Base-by-base conservation (phyloP, 768 basidiomycete species). In the Lactarius sp. region DNA sequence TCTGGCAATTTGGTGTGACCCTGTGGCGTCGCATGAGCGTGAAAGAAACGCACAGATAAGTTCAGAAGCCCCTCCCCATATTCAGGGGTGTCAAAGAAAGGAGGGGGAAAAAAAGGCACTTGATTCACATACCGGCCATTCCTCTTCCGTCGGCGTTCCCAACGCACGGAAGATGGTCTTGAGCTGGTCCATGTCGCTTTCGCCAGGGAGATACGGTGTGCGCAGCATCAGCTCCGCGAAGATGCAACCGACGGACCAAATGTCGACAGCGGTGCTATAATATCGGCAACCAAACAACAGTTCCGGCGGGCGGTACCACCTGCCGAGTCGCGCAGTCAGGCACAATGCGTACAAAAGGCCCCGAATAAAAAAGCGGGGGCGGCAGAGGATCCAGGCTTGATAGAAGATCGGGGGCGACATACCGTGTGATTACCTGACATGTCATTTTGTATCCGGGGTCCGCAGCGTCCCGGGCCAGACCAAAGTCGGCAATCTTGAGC, bases 281-380 rank as follows among this genome's bases (percentile, higher is more conserved):
- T 92, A 90, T 31, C 95, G 81, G 59, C 90, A 83, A 42, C 94
- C 95, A 67, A 92, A 96, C 6, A 99, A 79, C 10, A 99, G 82
- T 73, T 99, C 96, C 16, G 97, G 95, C 4, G 96, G 93, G 3
- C 97, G 90, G 72, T 99, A 99, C 97, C 97, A 99, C 68, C 96
- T 96, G 61, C 6, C 27, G n/a, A 16, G n/a, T 3, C 10, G 1
- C 34, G 42, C 12, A 4, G 16, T 56, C 49, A 33, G 52, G 66
- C 53, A 44, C 66, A 34, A 20, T 7, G 7, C 3, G 33, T 4
- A 20, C 22, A 37, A n/a, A 36, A 14, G 13, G 33, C 27, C 27
- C 27, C 27, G 27, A 27, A 27, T 27, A 27, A 27, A 27, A 27
- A 27, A 27, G 27, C 27, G 1, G 27, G 27, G 27, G 2, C 27